Percentiles rank a stretch among this genome's conserved stretches.
Evolutionary conservation across 192 early-diverging fungal species (phyloP).

Genomic region (Podila clonocystis): DNA sequence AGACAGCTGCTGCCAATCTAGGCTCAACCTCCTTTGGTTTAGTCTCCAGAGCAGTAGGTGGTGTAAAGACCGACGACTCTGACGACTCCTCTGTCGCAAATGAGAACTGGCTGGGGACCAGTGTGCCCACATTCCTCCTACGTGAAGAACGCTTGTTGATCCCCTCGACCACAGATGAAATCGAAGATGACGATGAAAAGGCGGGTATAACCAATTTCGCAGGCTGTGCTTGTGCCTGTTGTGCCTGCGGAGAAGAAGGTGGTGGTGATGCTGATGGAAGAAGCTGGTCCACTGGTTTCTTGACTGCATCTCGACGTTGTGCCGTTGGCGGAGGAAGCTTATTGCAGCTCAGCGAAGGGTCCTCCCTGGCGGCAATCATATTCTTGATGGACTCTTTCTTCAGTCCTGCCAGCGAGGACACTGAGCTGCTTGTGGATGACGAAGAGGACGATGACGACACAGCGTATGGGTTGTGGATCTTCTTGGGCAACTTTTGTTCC

Average conservation of each 20-base stretch:
- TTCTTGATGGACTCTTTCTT: constrained; percentile 26
- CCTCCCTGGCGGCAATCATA: constrained; percentile 46
- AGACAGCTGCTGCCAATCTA: too few relatives aligned
- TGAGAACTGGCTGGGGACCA: constrained; percentile 2
- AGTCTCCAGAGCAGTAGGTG: not conserved
- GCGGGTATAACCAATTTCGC: too few relatives aligned
- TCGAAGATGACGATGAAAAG: not conserved
- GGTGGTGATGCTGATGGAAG: constrained; percentile 4
- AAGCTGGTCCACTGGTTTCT: constrained; percentile 8
- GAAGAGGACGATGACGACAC: constrained; percentile 12
- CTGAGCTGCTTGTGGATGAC: not conserved
- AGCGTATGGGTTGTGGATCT: constrained; percentile 34
- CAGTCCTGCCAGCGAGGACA: not conserved
- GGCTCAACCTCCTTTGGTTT: not conserved
- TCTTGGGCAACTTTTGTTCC: constrained; percentile 34
- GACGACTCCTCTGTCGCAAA: not conserved
- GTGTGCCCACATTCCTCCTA: not conserved
- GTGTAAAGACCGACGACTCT: not conserved
- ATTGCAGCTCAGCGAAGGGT: constrained; percentile 40
- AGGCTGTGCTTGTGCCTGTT: too few relatives aligned
- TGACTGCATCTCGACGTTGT: constrained; percentile 23
- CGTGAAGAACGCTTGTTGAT: constrained; percentile 1
- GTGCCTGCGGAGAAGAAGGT: not conserved
- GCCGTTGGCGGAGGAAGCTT: constrained; percentile 31
- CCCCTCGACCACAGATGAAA: not conserved